Evolutionary conservation across 148 eudicot genomes (phyloP).

Genomic region (Silene conica): DNA sequence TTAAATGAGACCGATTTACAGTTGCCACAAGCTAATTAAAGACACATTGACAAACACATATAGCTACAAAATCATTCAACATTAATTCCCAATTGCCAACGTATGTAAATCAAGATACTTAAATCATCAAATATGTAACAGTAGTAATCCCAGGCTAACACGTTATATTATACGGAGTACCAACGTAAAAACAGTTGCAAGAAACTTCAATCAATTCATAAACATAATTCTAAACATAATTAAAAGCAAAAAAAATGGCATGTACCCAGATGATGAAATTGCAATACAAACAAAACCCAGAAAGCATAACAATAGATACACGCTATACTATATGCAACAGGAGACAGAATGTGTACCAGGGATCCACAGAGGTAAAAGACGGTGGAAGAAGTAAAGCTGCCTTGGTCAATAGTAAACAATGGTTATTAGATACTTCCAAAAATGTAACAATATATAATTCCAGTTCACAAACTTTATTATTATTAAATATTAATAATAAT

Average conservation of each 20-base stretch:
- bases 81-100: background rate
- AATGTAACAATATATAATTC: too few species aligned
- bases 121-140: background rate
- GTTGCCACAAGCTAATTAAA: background rate
- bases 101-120: background rate
- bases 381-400: slow-evolving; percentile 18
- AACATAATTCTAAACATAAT: background rate
- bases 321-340: background rate
- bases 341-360: slow-evolving; percentile 20
- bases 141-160: too few species aligned
- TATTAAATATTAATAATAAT: background rate
- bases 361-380: too few species aligned
- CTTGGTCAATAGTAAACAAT: slow-evolving; percentile 12
- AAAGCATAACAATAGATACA: background rate
- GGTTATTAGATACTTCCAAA: too few species aligned
- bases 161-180: background rate
- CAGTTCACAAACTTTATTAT: background rate
- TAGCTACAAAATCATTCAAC: slow-evolving; percentile 8
- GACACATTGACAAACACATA: background rate
- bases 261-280: slow-evolving; percentile 15
- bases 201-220: background rate
- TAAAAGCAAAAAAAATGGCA: background rate
- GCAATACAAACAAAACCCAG: slow-evolving; percentile 9
- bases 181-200: slow-evolving; percentile 2
- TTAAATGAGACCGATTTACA: background rate